A percentile compares a stretch with the other conserved stretches of the same genome.
Conservation (phyloP, 2,329 filamentous ascomycete species). For the Fusarium nematophilum region DNA sequence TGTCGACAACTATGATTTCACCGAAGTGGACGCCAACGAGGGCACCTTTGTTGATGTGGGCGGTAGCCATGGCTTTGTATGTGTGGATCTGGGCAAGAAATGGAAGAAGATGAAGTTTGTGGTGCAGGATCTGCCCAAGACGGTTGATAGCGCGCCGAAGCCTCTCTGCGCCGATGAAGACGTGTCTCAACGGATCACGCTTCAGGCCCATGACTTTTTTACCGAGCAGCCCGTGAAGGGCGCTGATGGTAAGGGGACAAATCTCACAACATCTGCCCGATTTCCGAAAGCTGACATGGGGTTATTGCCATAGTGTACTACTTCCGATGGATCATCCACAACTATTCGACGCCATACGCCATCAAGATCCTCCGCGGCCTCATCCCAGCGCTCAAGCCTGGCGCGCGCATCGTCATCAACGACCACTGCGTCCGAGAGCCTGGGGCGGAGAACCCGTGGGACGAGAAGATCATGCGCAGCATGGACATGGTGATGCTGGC, state of each 20-base stretch:
- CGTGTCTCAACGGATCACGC: slow-evolving; percentile 53
- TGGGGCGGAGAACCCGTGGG: slow-evolving; percentile 55
- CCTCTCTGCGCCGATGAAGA: slow-evolving; percentile 54
- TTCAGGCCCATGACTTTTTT: slow-evolving; percentile 69
- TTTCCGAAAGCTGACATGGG: slow-evolving; percentile 19
- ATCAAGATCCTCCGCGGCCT: slow-evolving; percentile 61
- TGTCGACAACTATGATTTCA: slow-evolving; percentile 65
- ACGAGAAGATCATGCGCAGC: slow-evolving; percentile 59
- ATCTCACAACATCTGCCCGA: not conserved
- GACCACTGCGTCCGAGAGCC: slow-evolving; percentile 57
- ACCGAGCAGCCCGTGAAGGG: slow-evolving; percentile 62
- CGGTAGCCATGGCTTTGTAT: slow-evolving; percentile 68
- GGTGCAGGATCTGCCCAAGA: slow-evolving; percentile 65
- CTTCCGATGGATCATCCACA: slow-evolving; percentile 71
- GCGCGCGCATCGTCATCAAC: slow-evolving; percentile 61
- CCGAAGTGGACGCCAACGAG: slow-evolving; percentile 54
- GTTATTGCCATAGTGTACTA: slow-evolving; percentile 61
- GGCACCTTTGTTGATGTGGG: slow-evolving; percentile 69
- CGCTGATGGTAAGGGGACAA: slow-evolving; percentile 58
- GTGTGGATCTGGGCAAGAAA: slow-evolving; percentile 62
- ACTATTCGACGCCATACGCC: slow-evolving; percentile 67
- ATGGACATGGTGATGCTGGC: slow-evolving; percentile 66
- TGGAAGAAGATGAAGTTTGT: slow-evolving; percentile 65
- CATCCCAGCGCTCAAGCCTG: slow-evolving; percentile 65
- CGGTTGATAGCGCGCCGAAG: slow-evolving; percentile 58